Base-by-base conservation (phyloP, 345 rosid genomes). In the Citrus inodora region DNA sequence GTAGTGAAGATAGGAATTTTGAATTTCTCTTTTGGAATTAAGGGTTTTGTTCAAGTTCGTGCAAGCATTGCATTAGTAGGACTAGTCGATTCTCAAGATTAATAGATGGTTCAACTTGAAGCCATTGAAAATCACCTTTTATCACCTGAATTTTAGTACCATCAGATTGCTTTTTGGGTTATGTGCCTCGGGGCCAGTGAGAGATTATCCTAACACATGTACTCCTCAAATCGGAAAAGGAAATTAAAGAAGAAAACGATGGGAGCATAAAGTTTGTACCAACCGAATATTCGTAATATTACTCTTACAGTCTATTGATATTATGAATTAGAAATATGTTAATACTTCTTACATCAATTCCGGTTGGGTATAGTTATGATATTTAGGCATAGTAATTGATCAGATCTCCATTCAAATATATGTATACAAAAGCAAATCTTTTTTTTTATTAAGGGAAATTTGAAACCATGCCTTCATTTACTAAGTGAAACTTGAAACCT, bases 1-100 rank as follows among this genome's bases (percentile, higher is more conserved):
- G 35, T 22, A 3, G 53, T 62, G 76, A 83, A 83, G 82, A 76
- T 32, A 30, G 81, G 86, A 79, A 84, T 79, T 82, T 76, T 80
- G 16, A 46, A 46, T 59, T 66, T 24, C 21, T 35, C 35, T 65
- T 48, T 16, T 25, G 74, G 35, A 33, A 51, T 21, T 30, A 21
- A 70, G 33, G 10, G 37, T 27, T 14, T 48, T 53, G 40, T 53
- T 42, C 77, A 22, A 78, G 65, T 55, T 46, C 67, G 25, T 75
- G 53, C 71, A 74, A 70, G 40, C 38, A 69, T 30, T 17, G 25
- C 38, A 62, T 19, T 3, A 2, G 11, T 19, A 21, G 10, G 25
- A 32, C 22, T 7, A 4, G 51, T 24, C 11, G 27, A 74, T 48
- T 59, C 35, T 74, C 58, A 9, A 62, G 77, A 74, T 30, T n/a